Base-by-base conservation (phyloP, 345 rosid genomes). In the Moringa oleifera region DNA sequence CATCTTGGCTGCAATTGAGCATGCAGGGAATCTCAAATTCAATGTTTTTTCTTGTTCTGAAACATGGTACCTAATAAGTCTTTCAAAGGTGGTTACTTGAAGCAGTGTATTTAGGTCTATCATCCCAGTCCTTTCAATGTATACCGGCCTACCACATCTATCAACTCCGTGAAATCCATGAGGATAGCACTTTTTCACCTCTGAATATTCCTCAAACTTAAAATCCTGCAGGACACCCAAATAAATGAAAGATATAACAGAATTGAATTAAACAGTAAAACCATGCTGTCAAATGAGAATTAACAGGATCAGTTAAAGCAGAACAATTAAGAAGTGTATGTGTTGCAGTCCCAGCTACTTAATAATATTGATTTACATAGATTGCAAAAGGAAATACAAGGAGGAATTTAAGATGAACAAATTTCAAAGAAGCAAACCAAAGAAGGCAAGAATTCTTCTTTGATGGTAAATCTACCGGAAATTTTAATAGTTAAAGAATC, bases 81-180 rank as follows among this genome's bases (percentile, higher is more conserved):
- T 77, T 47, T 83, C 87, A 6, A 73, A 15, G 19, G 71, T 73
- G 17, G 81, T 83, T 62, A 51, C 80, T 73, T 71, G 77, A 20
- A 81, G 53, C 53, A 83, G 66, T 25, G 72, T 68, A 69, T 78
- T 69, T 49, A 81, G 68, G 55, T 83, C 87, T 63, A 78, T 68
- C 87, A 78, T 74, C 18, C 92, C 92, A 19, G 80, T 57, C 63
- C 79, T 77, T 66, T 83, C 89, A 23, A 86, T 76, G 53, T 86
- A 83, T 57, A 86, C 11, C 0, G 85, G 85, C 65, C 92, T 78
- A 51, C 87, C 92, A 64, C 10, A 45, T 71, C 70, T 80, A 72
- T 86, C 92, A 0, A 83, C 81, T 10, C 85, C 84, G 50, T 83
- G 92, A 68, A 58, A 86, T 57, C 92, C 92, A 57, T 78, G 87